Base-by-base conservation (phyloP, 441 rosid genomes). In the Croton setiger region DNA sequence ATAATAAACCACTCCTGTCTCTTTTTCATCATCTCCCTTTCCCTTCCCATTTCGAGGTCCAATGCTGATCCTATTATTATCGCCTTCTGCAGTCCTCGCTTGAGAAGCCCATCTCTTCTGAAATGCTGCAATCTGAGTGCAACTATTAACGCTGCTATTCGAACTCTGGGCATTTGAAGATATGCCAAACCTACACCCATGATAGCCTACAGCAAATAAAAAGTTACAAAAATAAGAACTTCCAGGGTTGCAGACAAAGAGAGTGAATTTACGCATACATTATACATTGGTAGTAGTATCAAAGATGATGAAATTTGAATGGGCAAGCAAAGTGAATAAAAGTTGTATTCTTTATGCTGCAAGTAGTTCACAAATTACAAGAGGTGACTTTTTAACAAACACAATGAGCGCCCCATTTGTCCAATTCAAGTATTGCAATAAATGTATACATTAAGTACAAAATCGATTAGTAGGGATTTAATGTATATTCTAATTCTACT, bases 21-120 rank as follows among this genome's bases (percentile, higher is more conserved):
- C 96, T 65, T 87, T 79, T 64, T 83, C 86, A 45, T 81, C 84
- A 63, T 83, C 83, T n/a, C 57, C 71, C 7, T 62, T 75, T 48
- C 78, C 77, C 44, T 45, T 74, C 18, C 72, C 82, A 64, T 70
- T 76, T 5, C 43, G 85, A 13, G 97, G 94, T 69, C 98, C 98
- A 21, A 88, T 90, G 77, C 92, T 90, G 82, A 93, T 89, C 85
- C 79, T n/a, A n/a, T n/a, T 87, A 70, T 72, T 82, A 47, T 85
- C 85, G 43, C 81, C 91, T 9, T 76, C 87, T 23, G 80, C 70
- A 44, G 74, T 66, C 64, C 84, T 76, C 61, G 90, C 80, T 76
- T 82, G 84, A 72, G 90, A 91, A 64, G 86, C 87, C 87, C 91
- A 90, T 70, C 92, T 87, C 70, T 63, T 80, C 55, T 81, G 87